Conservation (phyloP, 139 green algal genomes). For the Eudorina sp. region DNA sequence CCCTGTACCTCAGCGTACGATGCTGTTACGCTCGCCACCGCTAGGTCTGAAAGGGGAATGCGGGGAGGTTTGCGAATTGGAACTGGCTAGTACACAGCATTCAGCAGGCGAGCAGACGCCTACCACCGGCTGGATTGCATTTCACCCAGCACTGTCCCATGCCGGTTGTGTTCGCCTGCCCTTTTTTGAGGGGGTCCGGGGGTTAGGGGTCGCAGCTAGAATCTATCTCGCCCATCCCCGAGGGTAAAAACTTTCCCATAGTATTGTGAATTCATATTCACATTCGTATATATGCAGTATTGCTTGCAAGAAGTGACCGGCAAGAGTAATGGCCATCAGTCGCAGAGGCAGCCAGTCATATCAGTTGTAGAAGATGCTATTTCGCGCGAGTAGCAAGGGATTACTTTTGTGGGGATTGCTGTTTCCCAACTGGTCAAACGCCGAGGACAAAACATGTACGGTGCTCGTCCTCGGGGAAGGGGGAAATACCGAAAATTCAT, state of each 20-base stretch:
- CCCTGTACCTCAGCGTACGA: background rate
- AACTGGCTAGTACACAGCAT: too few species aligned
- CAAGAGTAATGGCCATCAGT: too few species aligned
- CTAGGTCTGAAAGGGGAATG: background rate
- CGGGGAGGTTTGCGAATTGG: background rate
- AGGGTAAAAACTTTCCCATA: background rate
- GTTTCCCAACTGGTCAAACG: too few species aligned
- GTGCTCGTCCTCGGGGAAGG: too few species aligned
- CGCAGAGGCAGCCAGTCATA: too few species aligned
- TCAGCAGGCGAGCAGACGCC: too few species aligned
- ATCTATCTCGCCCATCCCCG: background rate
- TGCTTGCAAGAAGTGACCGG: too few species aligned
- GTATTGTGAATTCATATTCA: conserved; percentile 5
- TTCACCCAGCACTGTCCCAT: conserved; percentile 22
- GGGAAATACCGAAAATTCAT: too few species aligned
- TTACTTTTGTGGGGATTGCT: too few species aligned
- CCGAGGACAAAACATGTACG: too few species aligned
- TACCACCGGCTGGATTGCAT: background rate
- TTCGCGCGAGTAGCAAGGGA: too few species aligned
- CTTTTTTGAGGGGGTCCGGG: background rate
- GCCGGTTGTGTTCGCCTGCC: background rate
- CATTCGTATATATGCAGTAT: background rate
- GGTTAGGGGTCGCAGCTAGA: conserved; percentile 13
- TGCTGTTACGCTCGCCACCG: background rate
- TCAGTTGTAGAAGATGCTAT: too few species aligned